Evolutionary conservation across 1,284 basidiomycete genomes (phyloP), one percentile per base, ranked within the genome.

Genomic region (Cutaneotrichosporon spelunceum): DNA sequence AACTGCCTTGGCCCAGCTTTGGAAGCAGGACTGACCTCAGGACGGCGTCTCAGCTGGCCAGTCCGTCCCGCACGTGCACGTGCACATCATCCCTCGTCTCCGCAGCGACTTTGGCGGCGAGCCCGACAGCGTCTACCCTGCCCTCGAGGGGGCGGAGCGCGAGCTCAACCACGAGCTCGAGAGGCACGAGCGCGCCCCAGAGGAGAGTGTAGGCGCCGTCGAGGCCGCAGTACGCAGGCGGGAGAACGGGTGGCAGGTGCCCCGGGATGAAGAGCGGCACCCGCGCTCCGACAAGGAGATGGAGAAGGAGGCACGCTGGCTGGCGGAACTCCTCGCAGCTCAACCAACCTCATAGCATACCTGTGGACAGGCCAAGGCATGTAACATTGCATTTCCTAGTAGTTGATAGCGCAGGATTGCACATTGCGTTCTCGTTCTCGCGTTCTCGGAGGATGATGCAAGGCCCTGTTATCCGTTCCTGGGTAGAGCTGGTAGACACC

Each of bases 11-110:
- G 44, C 44, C 13, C 13, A 19, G 26, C 19, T 24, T 4, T 19
- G 48, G 4, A 21, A 26, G 42, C n/a, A 39, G 36, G 16, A n/a
- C 44, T 59, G 42, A 56, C 44, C 4, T 0, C 70, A 95, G 90
- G 93, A 95, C 73, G 92, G 93, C 7, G 84, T 83, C 60, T 87
- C 88, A 8, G 90, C 91, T 0, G 88, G 92, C 0, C 93, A 96
- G 80, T 87, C 86, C 5, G 86, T 94, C 16, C 87, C 91, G 0
- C 93, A 95, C 71, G 90, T 95, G 24, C 93, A 96, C 75, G 88
- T 95, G 66, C 93, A 95, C 73, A 79, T 95, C 30, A 80, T 96
- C 11, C 93, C 93, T 24, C 85, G 93, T 2, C 86, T 86, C 70
- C 78, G 82, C 26, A 73, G 72, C 14, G 82, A 84, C 86, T 81